Evolutionary conservation across 352 stramenopile genomes (phyloP), one percentile per base, ranked within the genome.

Genomic region (Phytophthora brassicae): DNA sequence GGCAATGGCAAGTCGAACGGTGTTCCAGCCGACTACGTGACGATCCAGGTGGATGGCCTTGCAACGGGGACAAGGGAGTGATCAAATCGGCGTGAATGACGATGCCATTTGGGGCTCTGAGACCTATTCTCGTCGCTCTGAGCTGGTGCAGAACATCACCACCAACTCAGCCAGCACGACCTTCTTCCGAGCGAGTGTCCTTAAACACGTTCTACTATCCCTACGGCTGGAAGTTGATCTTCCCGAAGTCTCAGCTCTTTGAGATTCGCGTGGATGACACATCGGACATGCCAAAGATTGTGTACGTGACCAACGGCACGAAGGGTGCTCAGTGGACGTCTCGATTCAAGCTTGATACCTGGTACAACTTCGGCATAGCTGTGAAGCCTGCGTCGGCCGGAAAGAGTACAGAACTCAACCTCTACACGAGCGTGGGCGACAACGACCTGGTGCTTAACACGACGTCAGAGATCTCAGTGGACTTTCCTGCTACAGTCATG

Each of bases 201-300:
- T 66, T 7, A 74, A 74, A 60, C 28, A 65, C 60, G 9, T 74
- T 67, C 26, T 54, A 55, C 22, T 70, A 71, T 20, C 44, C 55
- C 22, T 57, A 64, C 50, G 48, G 29, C 24, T 83, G 74, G 74
- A 72, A 83, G 38, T 49, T 80, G 19, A 62, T 77, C 57, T 83
- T 83, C 56, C 68, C 71, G 0, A 62, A 79, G 60, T 83, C 68
- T 13, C 69, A 83, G 43, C 50, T 72, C 20, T 83, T 75, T 49
- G 68, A 80, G 44, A 59, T 83, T 24, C 73, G 65, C 51, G 63
- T 80, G 29, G 71, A 83, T 49, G 62, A 66, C 39, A 74, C 56
- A 12, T 54, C 47, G 4, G 60, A 66, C 33, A 54, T 70, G n/a
- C 70, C 61, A 8, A 72, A 66, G 46, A 71, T 81, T 42, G 51